Evolutionary conservation across 148 eudicot genomes (phyloP).

Genomic region (Rhododendron vialii): DNA sequence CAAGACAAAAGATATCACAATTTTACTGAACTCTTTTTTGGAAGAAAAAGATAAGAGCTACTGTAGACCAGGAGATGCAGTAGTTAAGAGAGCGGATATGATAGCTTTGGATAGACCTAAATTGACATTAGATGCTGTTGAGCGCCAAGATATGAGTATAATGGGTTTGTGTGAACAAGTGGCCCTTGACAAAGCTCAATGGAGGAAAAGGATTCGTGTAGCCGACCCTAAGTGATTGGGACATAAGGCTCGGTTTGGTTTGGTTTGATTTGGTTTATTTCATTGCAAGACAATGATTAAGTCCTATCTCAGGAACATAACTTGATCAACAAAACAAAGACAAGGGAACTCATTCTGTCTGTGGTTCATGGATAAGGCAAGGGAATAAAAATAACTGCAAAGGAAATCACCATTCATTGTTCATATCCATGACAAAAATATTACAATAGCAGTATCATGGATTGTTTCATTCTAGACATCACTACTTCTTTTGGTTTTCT

Average conservation of each 20-base stretch:
- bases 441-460: neutral
- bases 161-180: too few relatives aligned
- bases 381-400: neutral
- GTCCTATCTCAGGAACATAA: neutral
- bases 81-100: too few relatives aligned
- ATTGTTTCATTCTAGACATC: neutral
- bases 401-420: neutral
- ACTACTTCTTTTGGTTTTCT: neutral
- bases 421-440: neutral
- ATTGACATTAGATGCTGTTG: too few relatives aligned
- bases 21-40: neutral
- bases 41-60: neutral
- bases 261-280: neutral
- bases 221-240: too few relatives aligned
- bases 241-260: too few relatives aligned
- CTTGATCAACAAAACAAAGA: neutral
- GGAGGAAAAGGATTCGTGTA: too few relatives aligned
- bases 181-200: too few relatives aligned
- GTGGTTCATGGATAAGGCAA: neutral
- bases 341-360: neutral
- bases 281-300: neutral
- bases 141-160: too few relatives aligned
- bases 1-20: neutral
- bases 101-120: too few relatives aligned
- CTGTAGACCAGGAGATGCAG: too few relatives aligned